phyloP scores from a whole-genome alignment of 1,284 basidiomycete species.

The Austroboletus novae-zelandiae region DNA sequence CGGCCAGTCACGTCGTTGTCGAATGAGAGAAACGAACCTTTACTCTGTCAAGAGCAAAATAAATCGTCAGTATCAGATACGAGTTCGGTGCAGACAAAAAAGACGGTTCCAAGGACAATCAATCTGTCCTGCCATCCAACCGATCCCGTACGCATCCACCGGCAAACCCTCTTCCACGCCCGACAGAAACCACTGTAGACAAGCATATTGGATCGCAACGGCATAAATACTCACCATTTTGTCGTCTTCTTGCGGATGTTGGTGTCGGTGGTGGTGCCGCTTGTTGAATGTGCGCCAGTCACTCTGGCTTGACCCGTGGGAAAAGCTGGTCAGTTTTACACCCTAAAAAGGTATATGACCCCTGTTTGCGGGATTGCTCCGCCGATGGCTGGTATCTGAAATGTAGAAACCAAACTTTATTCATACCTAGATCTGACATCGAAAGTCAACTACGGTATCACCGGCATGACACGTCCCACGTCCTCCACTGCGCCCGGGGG shows the following conservation, averaged over 20 bases:
- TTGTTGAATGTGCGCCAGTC: slow-evolving; percentile 1
- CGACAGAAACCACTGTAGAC: slow-evolving; percentile 1
- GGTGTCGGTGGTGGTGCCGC: slow-evolving; percentile 16
- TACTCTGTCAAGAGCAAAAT: slow-evolving; percentile 51
- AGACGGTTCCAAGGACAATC: slow-evolving; percentile 13
- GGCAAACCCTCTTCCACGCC: slow-evolving; percentile 27
- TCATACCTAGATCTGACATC: no score
- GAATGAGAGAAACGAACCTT: slow-evolving; percentile 49
- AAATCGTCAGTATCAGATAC: slow-evolving; percentile 26
- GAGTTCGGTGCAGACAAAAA: slow-evolving; percentile 2
- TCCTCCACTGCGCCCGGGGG: neutral
- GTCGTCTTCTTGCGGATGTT: slow-evolving; percentile 40
- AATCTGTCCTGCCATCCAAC: slow-evolving; percentile 26
- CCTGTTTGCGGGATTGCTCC: no score
- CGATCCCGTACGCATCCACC: slow-evolving; percentile 15
- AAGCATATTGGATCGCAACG: slow-evolving; percentile 2
- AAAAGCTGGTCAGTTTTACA: slow-evolving; percentile 1
- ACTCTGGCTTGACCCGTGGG: slow-evolving; percentile 23
- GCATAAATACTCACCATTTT: slow-evolving; percentile 35
- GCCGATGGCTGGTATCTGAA: no score
- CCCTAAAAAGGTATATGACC: neutral
- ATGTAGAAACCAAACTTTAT: no score
- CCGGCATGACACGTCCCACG: neutral
- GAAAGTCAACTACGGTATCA: neutral
- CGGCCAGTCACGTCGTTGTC: neutral